Conservation (phyloP, 1,284 basidiomycete species). For the Leccinum huronense region DNA sequence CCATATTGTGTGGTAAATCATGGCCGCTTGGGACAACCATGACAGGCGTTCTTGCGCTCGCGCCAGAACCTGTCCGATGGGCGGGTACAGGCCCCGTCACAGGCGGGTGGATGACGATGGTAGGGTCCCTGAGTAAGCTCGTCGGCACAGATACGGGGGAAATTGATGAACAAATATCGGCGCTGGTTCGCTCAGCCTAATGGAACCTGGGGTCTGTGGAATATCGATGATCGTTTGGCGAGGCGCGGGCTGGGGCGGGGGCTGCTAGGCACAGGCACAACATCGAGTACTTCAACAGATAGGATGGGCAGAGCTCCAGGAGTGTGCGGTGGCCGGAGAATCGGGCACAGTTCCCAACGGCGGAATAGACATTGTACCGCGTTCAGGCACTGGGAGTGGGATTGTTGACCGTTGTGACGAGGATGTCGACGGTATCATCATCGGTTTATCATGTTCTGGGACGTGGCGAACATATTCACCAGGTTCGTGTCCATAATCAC, state of each 20-base stretch:
- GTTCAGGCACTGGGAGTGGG: slow-evolving; percentile 27
- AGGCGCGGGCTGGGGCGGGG: slow-evolving; percentile 9
- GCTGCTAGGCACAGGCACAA: slow-evolving; percentile 19
- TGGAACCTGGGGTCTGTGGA: slow-evolving; percentile 16
- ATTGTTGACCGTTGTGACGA: slow-evolving; percentile 11
- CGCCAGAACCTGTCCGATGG: slow-evolving; percentile 22
- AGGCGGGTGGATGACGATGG: slow-evolving; percentile 27
- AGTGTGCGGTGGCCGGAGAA: slow-evolving; percentile 18
- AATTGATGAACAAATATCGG: slow-evolving; percentile 11
- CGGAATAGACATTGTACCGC: slow-evolving; percentile 18
- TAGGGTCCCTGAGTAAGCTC: neutral
- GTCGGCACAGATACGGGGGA: slow-evolving; percentile 8
- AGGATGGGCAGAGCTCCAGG: slow-evolving; percentile 20
- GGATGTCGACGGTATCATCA: slow-evolving; percentile 28
- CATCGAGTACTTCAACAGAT: slow-evolving; percentile 13
- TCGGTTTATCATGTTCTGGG: slow-evolving; percentile 21
- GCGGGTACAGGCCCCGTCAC: slow-evolving; percentile 4
- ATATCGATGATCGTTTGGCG: slow-evolving; percentile 17
- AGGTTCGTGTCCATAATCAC: neutral
- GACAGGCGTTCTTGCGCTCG: slow-evolving; percentile 16
- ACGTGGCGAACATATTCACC: slow-evolving; percentile 4
- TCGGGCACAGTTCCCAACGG: slow-evolving; percentile 15
- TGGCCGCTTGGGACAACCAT: slow-evolving; percentile 19
- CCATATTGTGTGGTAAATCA: slow-evolving; percentile 1
- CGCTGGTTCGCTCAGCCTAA: slow-evolving; percentile 1